Base-by-base conservation (phyloP, 2,329 filamentous ascomycete species). In the Calonectria pseudoreteaudii region DNA sequence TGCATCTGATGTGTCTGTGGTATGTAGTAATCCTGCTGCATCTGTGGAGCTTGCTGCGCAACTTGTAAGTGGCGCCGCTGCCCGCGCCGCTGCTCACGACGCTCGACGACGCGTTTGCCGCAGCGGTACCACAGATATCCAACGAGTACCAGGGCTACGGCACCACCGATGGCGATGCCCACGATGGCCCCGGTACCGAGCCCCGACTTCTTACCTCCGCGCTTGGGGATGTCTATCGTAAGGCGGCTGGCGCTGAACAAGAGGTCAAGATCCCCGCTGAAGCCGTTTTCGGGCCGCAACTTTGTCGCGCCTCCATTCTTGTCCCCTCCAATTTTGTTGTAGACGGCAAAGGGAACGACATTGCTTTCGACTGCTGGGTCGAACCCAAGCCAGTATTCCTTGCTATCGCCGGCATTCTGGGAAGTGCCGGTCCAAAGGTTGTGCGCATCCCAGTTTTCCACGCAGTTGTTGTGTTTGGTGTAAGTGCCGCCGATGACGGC, bases 401-500 rank as follows among this genome's bases (percentile, higher is more conserved):
- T 82, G 47, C 84, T 81, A 36, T 84, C 79, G n/a, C 70, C 64
- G 4, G 81, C 77, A 49, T 87, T 87, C 44, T 87, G 85, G 71
- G 86, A 84, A 20, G 41, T 72, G 10, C 89, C 88, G 13, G 91
- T 80, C 78, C 90, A 87, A 74, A 90, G 83, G 76, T 90, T 90
- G 80, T 91, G 90, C 18, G 87, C 87, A 11, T 89, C 90, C 83
- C 86, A 89, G 9, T 4, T 82, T 80, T 4, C 83, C 82, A 78
- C 1, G 18, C 38, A 44, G 5, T 92, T 90, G 77, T 83, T 77
- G 41, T 86, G 80, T 10, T 83, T 76, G 0, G 89, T 87, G 73
- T 91, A 92, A 41, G 85, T 87, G 30, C 91, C 91, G 30, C 91
- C 90, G 58, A 91, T 89, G 71, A 92, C 85, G 28, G 92, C 81